Base-by-base conservation (phyloP, 345 rosid genomes). In the Theobroma cacao region DNA sequence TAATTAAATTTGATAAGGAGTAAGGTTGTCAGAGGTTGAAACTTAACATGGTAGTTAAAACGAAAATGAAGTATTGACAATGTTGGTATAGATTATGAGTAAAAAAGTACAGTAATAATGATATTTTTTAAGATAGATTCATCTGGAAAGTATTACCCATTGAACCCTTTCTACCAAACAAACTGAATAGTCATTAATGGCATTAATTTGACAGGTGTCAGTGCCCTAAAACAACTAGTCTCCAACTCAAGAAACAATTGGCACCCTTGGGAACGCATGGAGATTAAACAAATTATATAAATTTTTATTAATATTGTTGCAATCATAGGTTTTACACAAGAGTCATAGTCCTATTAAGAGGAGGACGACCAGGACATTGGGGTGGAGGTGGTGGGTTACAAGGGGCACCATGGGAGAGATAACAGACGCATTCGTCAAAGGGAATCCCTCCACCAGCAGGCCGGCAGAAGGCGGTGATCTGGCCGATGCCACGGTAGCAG, bases 361-460 rank as follows among this genome's bases (percentile, higher is more conserved):
- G 17, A 43, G 76, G 76, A 6, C 10, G 48, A 33, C 26, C 76
- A 9, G 85, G 88, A 47, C 88, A 82, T n/a, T 61, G 62, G 34
- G 85, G 87, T 0, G 76, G 79, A 38, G 67, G 38, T 13, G 61
- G 66, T 33, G 82, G 87, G 43, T 50, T 38, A 62, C 84, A 85
- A 34, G 85, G 79, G 48, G 85, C 80, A 5, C 85, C 88, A 0
- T 65, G 1, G 3, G 7, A 18, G 69, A 82, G 82, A 1, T 48
- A 28, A 41, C 88, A 82, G 2, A 80, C 8, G 45, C 88, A 82
- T 5, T 72, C 64, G 33, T 78, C 85, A 12, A 34, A 70, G 4
- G 74, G 84, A 26, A 75, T 58, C 14, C 76, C 84, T 26, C 79
- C 85, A 6, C 88, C 84, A 0, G 82, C 72, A 0, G 80, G 43